Base-by-base conservation (phyloP, 139 green algal genomes). In the Chlorella sp. region DNA sequence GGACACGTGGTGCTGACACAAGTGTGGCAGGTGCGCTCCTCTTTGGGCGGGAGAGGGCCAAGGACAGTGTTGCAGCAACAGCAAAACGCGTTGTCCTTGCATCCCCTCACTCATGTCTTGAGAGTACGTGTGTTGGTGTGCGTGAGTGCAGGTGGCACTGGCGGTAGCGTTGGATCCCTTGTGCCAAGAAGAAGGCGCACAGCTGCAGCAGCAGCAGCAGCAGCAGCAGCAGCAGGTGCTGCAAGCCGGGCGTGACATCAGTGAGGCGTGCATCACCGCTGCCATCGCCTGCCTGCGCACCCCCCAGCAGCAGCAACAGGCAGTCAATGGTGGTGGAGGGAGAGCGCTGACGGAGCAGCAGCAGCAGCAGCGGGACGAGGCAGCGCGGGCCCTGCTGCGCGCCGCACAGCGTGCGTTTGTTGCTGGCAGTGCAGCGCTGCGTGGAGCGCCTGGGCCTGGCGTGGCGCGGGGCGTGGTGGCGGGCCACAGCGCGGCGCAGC, bases 401-500 rank as follows among this genome's bases (percentile, higher is more conserved):
- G 55, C 55, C 20, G 22, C 20, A 10, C 55, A 31, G 20, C 14
- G 20, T 10, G 55, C 55, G 55, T 64, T 64, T 63, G 55, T 4
- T n/a, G 55, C 55, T 10, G 55, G 55, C 14, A 31, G 55, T 20
- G 27, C 4, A 10, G 55, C 55, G 24, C 14, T 64, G 24, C 55
- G 24, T 4, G 55, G 4, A 17, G 42, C 42, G 42, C 10, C 42
- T 55, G 42, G 55, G 22, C 14, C 55, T 10, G 55, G 55, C 55
- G 55, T 10, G 55, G 14, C 22, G 55, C 14, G 65, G 49, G 65
- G 64, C 64, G 60, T 30, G 36, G n/a, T n/a, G n/a, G n/a, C 17
- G 55, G 66, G 76, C 31, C 81, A 86, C 73, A 82, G 74, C 74
- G 70, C 31, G 49, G 82, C 82, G 62, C 81, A 86, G 74, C 74